Percentiles rank a stretch among this genome's conserved stretches.
Evolutionary conservation across 2,329 filamentous ascomycete species (phyloP).

Genomic region (Colletotrichum somersetense): DNA sequence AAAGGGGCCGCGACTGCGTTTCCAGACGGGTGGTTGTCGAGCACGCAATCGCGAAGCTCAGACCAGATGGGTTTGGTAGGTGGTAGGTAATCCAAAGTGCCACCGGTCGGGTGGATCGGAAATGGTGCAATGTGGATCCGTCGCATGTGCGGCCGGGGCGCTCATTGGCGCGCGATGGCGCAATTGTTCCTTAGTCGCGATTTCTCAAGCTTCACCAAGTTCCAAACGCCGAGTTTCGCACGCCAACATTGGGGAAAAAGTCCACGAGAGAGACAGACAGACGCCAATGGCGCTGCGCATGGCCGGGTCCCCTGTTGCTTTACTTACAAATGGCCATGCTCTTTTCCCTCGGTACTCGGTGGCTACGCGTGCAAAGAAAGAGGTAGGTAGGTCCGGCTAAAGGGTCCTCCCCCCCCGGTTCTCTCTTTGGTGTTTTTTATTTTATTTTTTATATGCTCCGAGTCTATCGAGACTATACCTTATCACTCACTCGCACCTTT

Average conservation of each 20-base stretch:
- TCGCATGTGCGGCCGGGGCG: neutral
- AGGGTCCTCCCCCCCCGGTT: constrained; percentile 6
- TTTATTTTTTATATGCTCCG: constrained; percentile 40
- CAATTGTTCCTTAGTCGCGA: constrained; percentile 40
- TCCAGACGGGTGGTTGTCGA: constrained; percentile 22
- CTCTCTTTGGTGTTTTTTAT: constrained; percentile 13
- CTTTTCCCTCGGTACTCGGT: constrained; percentile 8
- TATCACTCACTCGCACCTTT: constrained; percentile 6
- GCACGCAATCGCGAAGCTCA: constrained; percentile 37
- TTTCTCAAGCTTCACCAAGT: constrained; percentile 40
- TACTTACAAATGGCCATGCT: constrained; percentile 15
- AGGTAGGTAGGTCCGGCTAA: constrained; percentile 21
- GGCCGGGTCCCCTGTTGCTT: constrained; percentile 26
- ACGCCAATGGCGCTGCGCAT: constrained; percentile 18
- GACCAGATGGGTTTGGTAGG: constrained; percentile 30
- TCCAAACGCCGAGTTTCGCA: constrained; percentile 42
- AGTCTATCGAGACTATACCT: constrained; percentile 18
- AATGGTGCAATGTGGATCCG: constrained; percentile 41
- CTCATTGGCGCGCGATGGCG: constrained; percentile 41
- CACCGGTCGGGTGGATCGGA: constrained; percentile 26
- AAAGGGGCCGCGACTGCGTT: constrained; percentile 22
- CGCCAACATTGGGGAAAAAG: constrained; percentile 16
- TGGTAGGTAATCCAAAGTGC: constrained; percentile 14
- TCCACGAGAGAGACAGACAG: neutral
- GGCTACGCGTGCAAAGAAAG: neutral